Conservation (phyloP, 1,139 yeast genomes). For the Hyphopichia pseudoburtonii region DNA sequence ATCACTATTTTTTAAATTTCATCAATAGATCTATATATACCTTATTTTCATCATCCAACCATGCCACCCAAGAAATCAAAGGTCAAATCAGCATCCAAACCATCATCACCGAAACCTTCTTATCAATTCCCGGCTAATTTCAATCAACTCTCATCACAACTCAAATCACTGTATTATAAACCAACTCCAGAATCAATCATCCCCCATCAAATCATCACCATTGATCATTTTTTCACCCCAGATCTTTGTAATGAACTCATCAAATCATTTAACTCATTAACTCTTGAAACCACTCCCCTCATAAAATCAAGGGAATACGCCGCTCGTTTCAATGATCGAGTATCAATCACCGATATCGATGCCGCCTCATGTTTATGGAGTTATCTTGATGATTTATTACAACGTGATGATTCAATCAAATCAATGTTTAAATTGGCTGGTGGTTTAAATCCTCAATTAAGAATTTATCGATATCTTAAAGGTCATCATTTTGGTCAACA, state of each 20-base stretch:
- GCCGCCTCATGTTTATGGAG: constrained; percentile 48
- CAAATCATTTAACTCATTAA: constrained; percentile 29
- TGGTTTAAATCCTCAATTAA: constrained; percentile 57
- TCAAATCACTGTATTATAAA: constrained; percentile 27
- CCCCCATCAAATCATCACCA: constrained; percentile 47
- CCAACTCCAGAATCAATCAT: constrained; percentile 34
- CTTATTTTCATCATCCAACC: too few species aligned
- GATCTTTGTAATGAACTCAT: constrained; percentile 48
- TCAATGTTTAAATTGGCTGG: constrained; percentile 36
- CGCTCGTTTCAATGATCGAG: constrained; percentile 58
- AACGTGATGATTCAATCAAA: constrained; percentile 23
- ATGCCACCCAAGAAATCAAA: constrained; percentile 2
- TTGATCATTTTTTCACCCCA: constrained; percentile 43
- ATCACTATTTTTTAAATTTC: too few species aligned
- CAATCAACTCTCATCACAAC: constrained; percentile 17
- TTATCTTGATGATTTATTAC: constrained; percentile 34
- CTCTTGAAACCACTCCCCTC: constrained; percentile 50
- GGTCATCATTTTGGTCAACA: constrained; percentile 67
- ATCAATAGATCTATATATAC: too few species aligned
- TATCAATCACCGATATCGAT: constrained; percentile 36
- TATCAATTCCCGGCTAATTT: constrained; percentile 29
- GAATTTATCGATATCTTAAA: constrained; percentile 55
- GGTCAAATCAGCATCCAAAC: background rate
- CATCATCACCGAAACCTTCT: background rate
- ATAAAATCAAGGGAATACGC: constrained; percentile 56